Base-by-base conservation (phyloP, 305 asterid genomes). In the Nicotiana rustica region DNA sequence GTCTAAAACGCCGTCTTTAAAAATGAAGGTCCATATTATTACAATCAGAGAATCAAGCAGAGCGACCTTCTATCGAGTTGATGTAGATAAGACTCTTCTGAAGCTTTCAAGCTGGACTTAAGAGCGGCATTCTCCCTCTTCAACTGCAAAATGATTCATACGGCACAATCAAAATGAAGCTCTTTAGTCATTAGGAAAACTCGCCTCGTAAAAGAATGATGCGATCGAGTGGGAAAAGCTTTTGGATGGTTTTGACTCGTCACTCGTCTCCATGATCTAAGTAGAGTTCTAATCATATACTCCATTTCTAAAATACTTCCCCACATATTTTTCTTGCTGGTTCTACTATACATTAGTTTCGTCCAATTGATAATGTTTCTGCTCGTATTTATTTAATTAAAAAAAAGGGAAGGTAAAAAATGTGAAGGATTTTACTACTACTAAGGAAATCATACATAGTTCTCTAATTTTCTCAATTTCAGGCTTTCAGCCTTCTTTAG, bases 131-230 rank as follows among this genome's bases (percentile, higher is more conserved):
- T 85, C 77, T 78, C 84, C 66, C 21, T 64, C 64, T 21, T 70
- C 65, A 87, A 69, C 90, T 85, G 84, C 68, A 78, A 67, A 33
- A 77, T 76, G 66, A 55, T 76, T 2, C 31, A 76, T 62, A 76
- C n/a, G 15, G 31, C 80, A 55, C 49, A 76, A 75, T 76, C 80
- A 76, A 76, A 52, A 15, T 76, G 80, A 15, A 55, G 80, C 49
- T 76, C 66, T 35, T 7, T 25, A 57, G 17, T 60, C 49, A 55
- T 9, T 76, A 55, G 2, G 52, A 55, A 55, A 76, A 76, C 31
- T 31, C 66, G n/a, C 5, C 66, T 76, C 15, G 17, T 55, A 55
- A 55, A 76, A 25, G 31, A 31, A 76, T 31, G 0, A 1, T 55
- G 80, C 33, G 66, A 76, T 75, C 6, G 8, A n/a, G 47, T 4